phyloP scores from a whole-genome alignment of 202 grass and related monocot genomes.

The Setaria italica region DNA sequence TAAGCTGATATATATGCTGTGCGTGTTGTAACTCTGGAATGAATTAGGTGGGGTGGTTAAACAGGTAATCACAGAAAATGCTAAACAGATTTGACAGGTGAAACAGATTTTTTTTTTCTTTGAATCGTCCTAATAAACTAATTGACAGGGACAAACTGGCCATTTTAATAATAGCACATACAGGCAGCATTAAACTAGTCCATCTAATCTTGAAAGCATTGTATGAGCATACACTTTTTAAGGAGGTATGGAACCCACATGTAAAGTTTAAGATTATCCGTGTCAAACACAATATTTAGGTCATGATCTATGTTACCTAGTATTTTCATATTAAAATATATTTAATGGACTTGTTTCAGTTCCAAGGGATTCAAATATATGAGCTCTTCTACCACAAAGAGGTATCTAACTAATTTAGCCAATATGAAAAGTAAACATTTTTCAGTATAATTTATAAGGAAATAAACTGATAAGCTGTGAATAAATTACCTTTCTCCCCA shows the following conservation, averaged over 20 bases:
- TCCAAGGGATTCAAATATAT: background rate
- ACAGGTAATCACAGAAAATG: background rate
- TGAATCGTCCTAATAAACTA: background rate
- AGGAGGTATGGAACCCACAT: background rate
- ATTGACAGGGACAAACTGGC: background rate
- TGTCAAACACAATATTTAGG: background rate
- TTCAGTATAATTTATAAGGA: background rate
- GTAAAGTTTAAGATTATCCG: background rate
- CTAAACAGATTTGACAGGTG: background rate
- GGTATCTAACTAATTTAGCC: background rate
- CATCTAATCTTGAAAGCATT: background rate
- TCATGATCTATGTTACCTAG: background rate
- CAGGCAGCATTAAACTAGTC: background rate
- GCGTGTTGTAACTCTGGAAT: background rate
- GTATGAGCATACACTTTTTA: background rate
- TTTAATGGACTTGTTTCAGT: background rate
- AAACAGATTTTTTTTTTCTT: background rate
- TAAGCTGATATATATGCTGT: background rate
- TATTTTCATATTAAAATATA: background rate
- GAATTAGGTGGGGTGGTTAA: background rate
- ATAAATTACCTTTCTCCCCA: slow-evolving; percentile 74
- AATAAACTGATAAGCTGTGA: background rate
- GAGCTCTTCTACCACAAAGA: background rate
- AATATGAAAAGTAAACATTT: background rate
- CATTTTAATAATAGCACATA: background rate